Evolutionary conservation across 2,329 filamentous ascomycete species (phyloP).

Genomic region (Aspergillus sp.): DNA sequence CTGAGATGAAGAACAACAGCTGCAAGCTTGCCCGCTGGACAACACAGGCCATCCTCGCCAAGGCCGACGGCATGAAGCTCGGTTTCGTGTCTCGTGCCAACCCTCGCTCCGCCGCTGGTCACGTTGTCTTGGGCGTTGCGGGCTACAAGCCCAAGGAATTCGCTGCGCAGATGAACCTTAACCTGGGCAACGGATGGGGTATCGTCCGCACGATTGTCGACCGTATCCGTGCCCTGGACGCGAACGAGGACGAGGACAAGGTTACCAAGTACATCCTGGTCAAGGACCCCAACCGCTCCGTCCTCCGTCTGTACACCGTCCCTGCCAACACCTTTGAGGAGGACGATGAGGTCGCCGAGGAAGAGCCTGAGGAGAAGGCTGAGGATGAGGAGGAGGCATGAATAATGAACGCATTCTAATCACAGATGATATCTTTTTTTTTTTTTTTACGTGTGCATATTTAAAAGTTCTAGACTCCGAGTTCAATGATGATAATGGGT

Average conservation of each 20-base stretch:
- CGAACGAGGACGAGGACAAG: constrained; percentile 47
- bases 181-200: constrained; percentile 96
- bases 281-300: constrained; percentile 95
- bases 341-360: constrained; percentile 68
- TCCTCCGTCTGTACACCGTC: constrained; percentile 90
- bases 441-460: constrained; percentile 1
- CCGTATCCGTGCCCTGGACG: constrained; percentile 59
- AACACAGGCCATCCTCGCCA: constrained; percentile 92
- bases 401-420: constrained; percentile 13
- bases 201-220: constrained; percentile 98
- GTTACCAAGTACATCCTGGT: constrained; percentile 60
- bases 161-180: constrained; percentile 96
- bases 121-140: constrained; percentile 92
- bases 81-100: constrained; percentile 95
- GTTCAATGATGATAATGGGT: constrained; percentile 1
- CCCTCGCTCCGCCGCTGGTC: constrained; percentile 89
- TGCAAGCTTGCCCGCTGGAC: constrained; percentile 99
- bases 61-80: constrained; percentile 98
- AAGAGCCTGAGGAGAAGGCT: constrained; percentile 59
- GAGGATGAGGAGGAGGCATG: constrained; percentile 54
- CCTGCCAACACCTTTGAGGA: constrained; percentile 89
- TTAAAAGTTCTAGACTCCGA: constrained; percentile 8
- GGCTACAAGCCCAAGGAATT: constrained; percentile 99
- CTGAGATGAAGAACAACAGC: constrained; percentile 99
- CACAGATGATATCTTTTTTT: constrained; percentile 25